Evolutionary conservation across 192 early-diverging fungal genomes (phyloP), one percentile per base, ranked within the genome.

Genomic region (Polychytrium aggregatum): DNA sequence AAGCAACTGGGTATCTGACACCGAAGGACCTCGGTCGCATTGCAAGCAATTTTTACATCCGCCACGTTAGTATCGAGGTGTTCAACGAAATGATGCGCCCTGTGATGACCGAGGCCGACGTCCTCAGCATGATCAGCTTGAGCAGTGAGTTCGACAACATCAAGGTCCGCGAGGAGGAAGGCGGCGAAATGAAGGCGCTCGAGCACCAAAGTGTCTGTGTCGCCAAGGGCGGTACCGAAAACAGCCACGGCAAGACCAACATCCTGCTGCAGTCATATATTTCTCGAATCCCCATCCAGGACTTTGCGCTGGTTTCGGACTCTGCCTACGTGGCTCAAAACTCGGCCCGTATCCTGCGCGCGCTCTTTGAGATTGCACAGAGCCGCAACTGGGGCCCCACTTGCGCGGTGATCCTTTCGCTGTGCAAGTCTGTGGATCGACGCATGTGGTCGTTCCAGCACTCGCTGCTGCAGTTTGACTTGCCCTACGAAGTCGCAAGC

Each of bases 271-370:
- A 99, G 63, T 63, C 86, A 0, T 82, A 76, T 42, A 83, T 99
- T 35, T 87, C 88, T 4, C 71, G 82, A 22, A 72, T 79, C 1
- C 65, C 50, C 9, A 64, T 93, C 48, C 84, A 96, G 21, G 90
- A 96, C 65, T 97, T 96, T 78, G 86, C 92, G 2, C 70, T 99
- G 31, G 81, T 92, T 5, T 93, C 97, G 0, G 97, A 99, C 60
- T 72, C 76, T 35, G 83, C 81, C 0, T 99, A 95, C 64, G 89
- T 99, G 14, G 83, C 86, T 1, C 92, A 99, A 62, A 97, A 96
- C 56, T 81, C 88, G 1, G 84, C 81, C 1, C 85, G 97, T 53
- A 87, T 99, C 35, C 67, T 93, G 22, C 78, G 97, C 2, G 93
- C 97, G 2, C 58, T 99, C 40, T 99, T 99, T 61, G 90, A 99